Evolutionary conservation across 2,329 filamentous ascomycete genomes (phyloP), one percentile per base, ranked within the genome.

Genomic region (Daldinia sp.): DNA sequence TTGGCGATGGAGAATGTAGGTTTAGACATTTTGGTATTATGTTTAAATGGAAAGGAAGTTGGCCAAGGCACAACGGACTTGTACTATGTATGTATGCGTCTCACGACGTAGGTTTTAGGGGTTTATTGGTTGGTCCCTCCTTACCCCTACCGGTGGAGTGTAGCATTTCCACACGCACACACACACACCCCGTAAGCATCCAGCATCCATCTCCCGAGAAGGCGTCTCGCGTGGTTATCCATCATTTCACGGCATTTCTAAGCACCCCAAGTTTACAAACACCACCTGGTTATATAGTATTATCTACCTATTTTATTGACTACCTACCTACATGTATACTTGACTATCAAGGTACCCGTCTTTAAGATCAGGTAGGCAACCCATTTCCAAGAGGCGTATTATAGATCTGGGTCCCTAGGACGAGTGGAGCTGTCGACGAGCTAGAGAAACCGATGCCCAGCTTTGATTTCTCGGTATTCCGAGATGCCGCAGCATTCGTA

Each of bases 1-100:
- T 70, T 64, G 4, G 71, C n/a, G 27, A 61, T 64, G 4, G 71
- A 17, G 27, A 61, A 49, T 39, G 61, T 37, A 6, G 48, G 32
- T 27, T 58, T 54, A 32, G 30, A 8, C 58, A 61, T 64, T n/a
- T 32, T 47, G n/a, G n/a, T 21, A 17, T 37, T 4, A 10, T 49
- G 10, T 10, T 21, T 30, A 10, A 17, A 23, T 25, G 27, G 7
- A 15, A 41, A 17, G 27, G 27, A 23, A 3, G 34, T 32, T 48
- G 11, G 15, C 13, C 30, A 3, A 19, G 17, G 27, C 13, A 23
- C 11, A 15, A 7, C 3, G 4, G 10, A 45, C 39, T 45, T 43
- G 25, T n/a, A n/a, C n/a, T n/a, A n/a, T n/a, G n/a, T n/a, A n/a
- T n/a, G n/a, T 43, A 21, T 8, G 19, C 2, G 21, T 43, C 1